Conservation (phyloP, 2,329 filamentous ascomycete genomes). For the Aspergillus spinulosporus region DNA sequence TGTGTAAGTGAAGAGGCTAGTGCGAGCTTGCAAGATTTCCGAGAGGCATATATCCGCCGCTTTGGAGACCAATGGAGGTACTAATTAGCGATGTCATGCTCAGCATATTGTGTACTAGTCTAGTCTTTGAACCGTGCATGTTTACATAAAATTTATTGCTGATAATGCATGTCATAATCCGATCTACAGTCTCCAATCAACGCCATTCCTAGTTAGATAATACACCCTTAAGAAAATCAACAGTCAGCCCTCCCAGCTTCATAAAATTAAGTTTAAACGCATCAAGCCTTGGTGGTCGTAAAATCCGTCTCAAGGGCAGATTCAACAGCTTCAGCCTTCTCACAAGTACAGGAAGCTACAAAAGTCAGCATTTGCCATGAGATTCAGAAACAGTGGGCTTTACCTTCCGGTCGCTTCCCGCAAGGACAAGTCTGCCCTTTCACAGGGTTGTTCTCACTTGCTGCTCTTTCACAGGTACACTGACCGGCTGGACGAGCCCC, state of each 20-base stretch:
- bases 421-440: slow-evolving; percentile 70
- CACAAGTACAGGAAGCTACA: slow-evolving; percentile 74
- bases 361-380: slow-evolving; percentile 16
- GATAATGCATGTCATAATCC: not conserved
- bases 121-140: not conserved
- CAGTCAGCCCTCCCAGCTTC: not conserved
- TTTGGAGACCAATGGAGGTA: slow-evolving; percentile 26
- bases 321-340: slow-evolving; percentile 66
- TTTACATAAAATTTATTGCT: not conserved
- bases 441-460: slow-evolving; percentile 65
- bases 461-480: slow-evolving; percentile 77
- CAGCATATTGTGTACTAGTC: not conserved
- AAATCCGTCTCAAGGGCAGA: slow-evolving; percentile 78
- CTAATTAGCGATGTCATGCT: not conserved
- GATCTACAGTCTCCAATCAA: slow-evolving; percentile 3
- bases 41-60: slow-evolving; percentile 26
- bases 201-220: slow-evolving; percentile 5
- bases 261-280: not conserved
- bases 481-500: slow-evolving; percentile 72
- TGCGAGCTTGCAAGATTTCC: slow-evolving; percentile 35
- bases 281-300: slow-evolving; percentile 65
- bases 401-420: slow-evolving; percentile 71
- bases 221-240: not conserved
- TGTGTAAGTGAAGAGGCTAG: slow-evolving; percentile 39
- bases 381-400: slow-evolving; percentile 33